phyloP scores from a whole-genome alignment of 768 basidiomycete genomes.

The Pisolithus tinctorius region DNA sequence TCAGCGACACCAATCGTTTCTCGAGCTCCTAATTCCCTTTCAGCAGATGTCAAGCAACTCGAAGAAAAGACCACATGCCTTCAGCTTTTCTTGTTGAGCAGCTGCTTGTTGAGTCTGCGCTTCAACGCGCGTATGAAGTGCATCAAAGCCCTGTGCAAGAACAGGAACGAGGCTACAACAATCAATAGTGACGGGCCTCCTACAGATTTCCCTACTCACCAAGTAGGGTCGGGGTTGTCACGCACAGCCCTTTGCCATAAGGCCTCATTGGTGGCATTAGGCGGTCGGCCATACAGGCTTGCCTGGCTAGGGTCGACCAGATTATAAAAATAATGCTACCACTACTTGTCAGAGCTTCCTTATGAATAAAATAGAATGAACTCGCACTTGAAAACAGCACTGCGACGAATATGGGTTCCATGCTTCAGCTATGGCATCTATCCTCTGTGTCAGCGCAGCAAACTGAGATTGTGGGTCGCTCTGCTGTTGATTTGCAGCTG shows the following conservation, averaged over 20 bases:
- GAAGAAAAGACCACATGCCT: conserved; percentile 27
- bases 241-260: conserved; percentile 73
- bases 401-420: conserved; percentile 66
- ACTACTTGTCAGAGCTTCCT: conserved; percentile 1
- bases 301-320: conserved; percentile 67
- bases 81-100: conserved; percentile 61
- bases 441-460: conserved; percentile 43
- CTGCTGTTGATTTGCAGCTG: conserved; percentile 37
- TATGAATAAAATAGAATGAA: background rate
- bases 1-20: conserved; percentile 52
- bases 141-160: conserved; percentile 75
- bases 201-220: conserved; percentile 34
- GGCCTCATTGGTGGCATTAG: conserved; percentile 62
- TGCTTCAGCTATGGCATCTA: conserved; percentile 58
- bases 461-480: conserved; percentile 60
- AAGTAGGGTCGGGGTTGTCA: conserved; percentile 77
- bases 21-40: conserved; percentile 50
- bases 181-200: background rate
- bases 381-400: conserved; percentile 72
- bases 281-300: conserved; percentile 60
- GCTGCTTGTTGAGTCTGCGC: conserved; percentile 64
- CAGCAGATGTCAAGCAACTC: background rate
- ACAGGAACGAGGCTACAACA: conserved; percentile 64
- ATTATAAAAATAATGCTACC: conserved; percentile 79
- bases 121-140: conserved; percentile 71